These are phyloP conservation scores for Fusarium equiseti DNA, from an alignment of 2,329 filamentous ascomycete species.

Conservation along the genomic window DNA sequence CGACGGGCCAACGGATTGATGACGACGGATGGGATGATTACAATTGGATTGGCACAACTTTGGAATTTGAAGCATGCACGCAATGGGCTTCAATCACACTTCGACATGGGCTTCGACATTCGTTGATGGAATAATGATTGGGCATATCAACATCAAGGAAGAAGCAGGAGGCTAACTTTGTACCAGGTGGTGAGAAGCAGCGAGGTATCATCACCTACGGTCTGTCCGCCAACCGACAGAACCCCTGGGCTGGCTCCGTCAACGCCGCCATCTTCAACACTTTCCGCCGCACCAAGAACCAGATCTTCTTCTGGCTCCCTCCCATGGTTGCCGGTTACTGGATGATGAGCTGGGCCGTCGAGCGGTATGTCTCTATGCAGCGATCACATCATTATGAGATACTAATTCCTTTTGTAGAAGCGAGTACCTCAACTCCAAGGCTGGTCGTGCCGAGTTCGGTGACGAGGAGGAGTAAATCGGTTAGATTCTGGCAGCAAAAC, in stretches of 20 bases:
- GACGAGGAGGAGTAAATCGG: conserved; percentile 59
- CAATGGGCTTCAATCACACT: background rate
- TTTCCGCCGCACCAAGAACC: conserved; percentile 85
- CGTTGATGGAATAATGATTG: background rate
- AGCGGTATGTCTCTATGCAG: conserved; percentile 73
- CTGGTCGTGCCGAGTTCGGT: conserved; percentile 69
- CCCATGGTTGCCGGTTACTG: conserved; percentile 84
- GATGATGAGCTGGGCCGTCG: conserved; percentile 88
- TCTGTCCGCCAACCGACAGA: conserved; percentile 88
- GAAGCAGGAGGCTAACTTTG: conserved; percentile 40
- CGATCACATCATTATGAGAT: background rate
- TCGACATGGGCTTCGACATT: background rate
- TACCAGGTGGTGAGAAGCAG: conserved; percentile 68
- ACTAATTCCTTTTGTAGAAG: conserved; percentile 65
- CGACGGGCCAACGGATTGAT: conserved; percentile 44
- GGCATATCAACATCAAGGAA: background rate
- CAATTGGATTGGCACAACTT: conserved; percentile 32
- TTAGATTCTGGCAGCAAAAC: conserved; percentile 24
- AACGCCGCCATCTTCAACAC: conserved; percentile 95
- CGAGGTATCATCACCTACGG: conserved; percentile 78
- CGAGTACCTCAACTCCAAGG: conserved; percentile 85
- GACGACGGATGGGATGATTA: conserved; percentile 19
- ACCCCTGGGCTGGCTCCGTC: conserved; percentile 81
- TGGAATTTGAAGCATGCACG: background rate
- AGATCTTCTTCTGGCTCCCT: conserved; percentile 90